Evolutionary conservation across 257 asterid species (phyloP), one percentile per base, ranked within the genome.

Genomic region (Asclepias syriaca): DNA sequence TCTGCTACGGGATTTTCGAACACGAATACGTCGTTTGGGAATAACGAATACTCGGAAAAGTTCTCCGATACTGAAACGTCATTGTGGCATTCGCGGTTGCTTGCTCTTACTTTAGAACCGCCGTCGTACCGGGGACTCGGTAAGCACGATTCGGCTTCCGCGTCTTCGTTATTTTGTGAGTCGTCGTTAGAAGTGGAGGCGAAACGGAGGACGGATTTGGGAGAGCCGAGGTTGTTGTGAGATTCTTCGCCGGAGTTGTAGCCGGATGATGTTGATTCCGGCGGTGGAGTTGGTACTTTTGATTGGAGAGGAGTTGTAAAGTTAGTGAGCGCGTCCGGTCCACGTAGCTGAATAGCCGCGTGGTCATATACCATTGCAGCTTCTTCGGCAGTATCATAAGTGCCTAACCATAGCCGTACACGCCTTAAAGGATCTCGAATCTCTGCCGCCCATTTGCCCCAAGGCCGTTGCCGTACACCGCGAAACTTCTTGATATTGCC

Each of bases 391-490:
- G 98, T 94, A 19, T 89, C 82, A 81, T 91, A 94, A 11, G 98
- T 91, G 63, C 98, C 98, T 9, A 94, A 80, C 97, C 97, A 91
- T 12, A 94, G 84, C 43, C 97, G 90, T 71, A 87, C 93, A 69
- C 97, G 96, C 27, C 91, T 83, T 57, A 48, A 19, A 6, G 98
- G 98, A 77, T 93, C 98, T 57, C 98, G 85, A 45, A 93, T 93
- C 92, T 93, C 98, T 15, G 97, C 98, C 86, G 98, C 97, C 96
- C 97, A 94, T 75, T 94, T 94, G 3, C 98, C 98, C 97, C 98
- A 94, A 15, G 97, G 96, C 84, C 98, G 76, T 80, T 87, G 98
- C 63, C 97, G 76, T 37, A 94, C 98, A 27, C 98, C 97, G 67
- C 95, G 93, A 66, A 87, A 94, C 85, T 94, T 94, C 78, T 73